A percentile compares a stretch with the other conserved stretches of the same genome.
Conservation (phyloP, 1,139 yeast species). For the Debaryomycetaceae sp. region DNA sequence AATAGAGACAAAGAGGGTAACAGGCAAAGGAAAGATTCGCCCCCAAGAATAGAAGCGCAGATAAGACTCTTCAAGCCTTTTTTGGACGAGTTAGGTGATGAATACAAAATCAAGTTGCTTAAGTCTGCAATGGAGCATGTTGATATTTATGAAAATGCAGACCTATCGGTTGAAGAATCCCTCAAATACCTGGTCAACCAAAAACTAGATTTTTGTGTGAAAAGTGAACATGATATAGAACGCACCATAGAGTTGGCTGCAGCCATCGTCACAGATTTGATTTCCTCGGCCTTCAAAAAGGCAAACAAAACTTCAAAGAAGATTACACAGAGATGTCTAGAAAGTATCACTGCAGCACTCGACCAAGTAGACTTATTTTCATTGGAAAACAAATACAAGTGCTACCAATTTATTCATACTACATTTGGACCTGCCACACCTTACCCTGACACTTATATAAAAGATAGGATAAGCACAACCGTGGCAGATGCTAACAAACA, state of each 20-base stretch:
- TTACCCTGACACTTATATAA: background rate
- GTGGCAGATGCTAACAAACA: conserved; percentile 1
- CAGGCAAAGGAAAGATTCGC: conserved; percentile 9
- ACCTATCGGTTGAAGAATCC: background rate
- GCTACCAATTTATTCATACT: background rate
- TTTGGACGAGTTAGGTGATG: conserved; percentile 26
- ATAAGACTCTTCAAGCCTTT: conserved; percentile 31
- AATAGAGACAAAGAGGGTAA: conserved; percentile 17
- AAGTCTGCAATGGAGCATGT: background rate
- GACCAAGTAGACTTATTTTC: background rate
- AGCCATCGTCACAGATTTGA: conserved; percentile 1
- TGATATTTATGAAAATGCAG: background rate
- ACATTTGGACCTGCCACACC: background rate
- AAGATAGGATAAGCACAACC: background rate
- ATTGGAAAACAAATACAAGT: background rate
- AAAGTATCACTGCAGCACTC: background rate
- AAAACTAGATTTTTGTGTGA: conserved; percentile 5
- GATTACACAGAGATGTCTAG: background rate
- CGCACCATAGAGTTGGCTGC: conserved; percentile 12
- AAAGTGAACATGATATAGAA: conserved; percentile 8
- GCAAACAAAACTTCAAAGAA: background rate
- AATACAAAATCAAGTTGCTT: conserved; percentile 15
- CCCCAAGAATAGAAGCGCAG: conserved; percentile 21
- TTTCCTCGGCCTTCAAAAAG: background rate
- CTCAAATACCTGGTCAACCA: background rate